Evolutionary conservation across 2,329 filamentous ascomycete genomes (phyloP), one percentile per base, ranked within the genome.

Genomic region (Paraphoma chrysanthemicola): DNA sequence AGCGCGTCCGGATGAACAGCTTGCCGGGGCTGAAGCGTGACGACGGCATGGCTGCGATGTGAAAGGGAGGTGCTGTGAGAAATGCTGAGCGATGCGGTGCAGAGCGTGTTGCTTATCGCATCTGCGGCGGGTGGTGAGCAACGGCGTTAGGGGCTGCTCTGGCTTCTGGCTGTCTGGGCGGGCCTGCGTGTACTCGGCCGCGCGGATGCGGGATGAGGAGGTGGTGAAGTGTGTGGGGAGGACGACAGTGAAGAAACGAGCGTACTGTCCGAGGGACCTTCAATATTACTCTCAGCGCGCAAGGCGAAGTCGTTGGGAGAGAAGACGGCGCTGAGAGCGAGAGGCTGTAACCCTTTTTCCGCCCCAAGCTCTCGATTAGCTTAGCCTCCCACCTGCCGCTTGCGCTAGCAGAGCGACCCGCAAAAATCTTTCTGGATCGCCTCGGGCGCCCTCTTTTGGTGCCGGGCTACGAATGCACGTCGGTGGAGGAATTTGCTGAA

Each of bases 21-120:
- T 80, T 80, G 57, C 79, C 71, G 23, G 80, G 80, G 57, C 81
- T 80, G 62, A 77, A 77, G 61, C 80, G 73, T 60, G 51, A 53
- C 14, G 70, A 68, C 52, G 70, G 70, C 71, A 74, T 74, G 67
- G 60, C 59, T 55, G 64, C 43, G 53, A n/a, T n/a, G 44, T 53
- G 49, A 41, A 29, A 29, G 41, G 8, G 28, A n/a, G 9, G 28
- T 12, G 41, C 18, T 16, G 33, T 16, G 14, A 46, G n/a, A 6
- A 8, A 53, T 38, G 50, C 45, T 48, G 57, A 50, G 47, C 51
- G 48, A 58, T 60, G 60, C 52, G 50, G 46, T 50, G 53, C 58
- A 63, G 62, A 59, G 53, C 56, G 56, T 52, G 62, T 53, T 63
- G 66, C 62, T 67, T 67, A 71, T 67, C 66, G 66, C 70, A 72